Evolutionary conservation across 2,329 filamentous ascomycete genomes (phyloP).

Genomic region (Ceratocystis diversiconidia): DNA sequence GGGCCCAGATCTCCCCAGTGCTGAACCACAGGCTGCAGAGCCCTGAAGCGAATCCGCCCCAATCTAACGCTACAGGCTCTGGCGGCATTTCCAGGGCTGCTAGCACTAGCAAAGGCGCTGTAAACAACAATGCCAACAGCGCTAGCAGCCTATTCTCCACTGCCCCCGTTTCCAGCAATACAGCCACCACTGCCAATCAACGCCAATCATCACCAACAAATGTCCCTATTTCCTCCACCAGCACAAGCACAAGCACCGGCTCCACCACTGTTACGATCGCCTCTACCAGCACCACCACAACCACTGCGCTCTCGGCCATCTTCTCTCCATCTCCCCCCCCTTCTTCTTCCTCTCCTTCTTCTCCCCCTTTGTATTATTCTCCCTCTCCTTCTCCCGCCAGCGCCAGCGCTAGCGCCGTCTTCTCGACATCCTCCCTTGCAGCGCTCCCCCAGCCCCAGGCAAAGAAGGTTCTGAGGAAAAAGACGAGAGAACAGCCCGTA

Average conservation of each 20-base stretch:
- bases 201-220: not conserved
- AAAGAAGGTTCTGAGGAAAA: not conserved
- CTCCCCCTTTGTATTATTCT: not conserved
- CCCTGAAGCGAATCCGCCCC: not conserved
- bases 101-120: not conserved
- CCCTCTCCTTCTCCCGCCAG: not conserved
- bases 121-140: not conserved
- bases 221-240: slow-evolving; percentile 3
- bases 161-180: not conserved
- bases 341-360: not conserved
- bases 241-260: not conserved
- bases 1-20: not conserved
- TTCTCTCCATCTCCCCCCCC: not conserved
- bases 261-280: slow-evolving; percentile 1
- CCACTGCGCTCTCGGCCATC: not conserved
- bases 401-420: slow-evolving; percentile 1
- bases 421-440: slow-evolving; percentile 1
- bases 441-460: not conserved
- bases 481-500: not conserved
- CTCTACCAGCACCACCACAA: not conserved
- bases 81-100: not conserved
- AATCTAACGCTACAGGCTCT: not conserved
- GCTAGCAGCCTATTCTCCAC: not conserved
- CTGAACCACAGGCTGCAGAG: not conserved
- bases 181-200: not conserved